Conservation (phyloP, 2,329 filamentous ascomycete species). For the Diaporthe caulivora region DNA sequence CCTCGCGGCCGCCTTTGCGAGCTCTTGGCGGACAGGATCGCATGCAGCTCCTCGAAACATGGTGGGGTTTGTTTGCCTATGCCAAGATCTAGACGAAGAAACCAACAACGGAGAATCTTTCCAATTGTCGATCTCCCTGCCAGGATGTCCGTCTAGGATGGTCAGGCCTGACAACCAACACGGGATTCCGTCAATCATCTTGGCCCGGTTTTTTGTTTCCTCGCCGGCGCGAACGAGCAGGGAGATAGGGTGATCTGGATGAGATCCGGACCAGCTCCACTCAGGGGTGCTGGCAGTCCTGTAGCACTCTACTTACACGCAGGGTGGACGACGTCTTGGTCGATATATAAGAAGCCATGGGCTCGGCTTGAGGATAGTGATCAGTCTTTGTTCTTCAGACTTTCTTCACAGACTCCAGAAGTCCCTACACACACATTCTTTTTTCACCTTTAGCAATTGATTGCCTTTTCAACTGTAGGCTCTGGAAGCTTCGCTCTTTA, state of each 20-base stretch:
- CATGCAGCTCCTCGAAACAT: slow-evolving; percentile 8
- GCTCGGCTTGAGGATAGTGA: background rate
- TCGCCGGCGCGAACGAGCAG: slow-evolving; percentile 15
- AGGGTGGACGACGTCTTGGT: slow-evolving; percentile 10
- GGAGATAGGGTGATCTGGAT: slow-evolving; percentile 16
- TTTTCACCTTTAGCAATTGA: slow-evolving; percentile 11
- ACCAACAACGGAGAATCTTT: slow-evolving; percentile 30
- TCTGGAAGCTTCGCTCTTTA: slow-evolving; percentile 33
- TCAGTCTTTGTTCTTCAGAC: slow-evolving; percentile 18
- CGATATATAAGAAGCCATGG: slow-evolving; percentile 17
- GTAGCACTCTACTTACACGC: background rate
- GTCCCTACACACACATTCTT: slow-evolving; percentile 32
- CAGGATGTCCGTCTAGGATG: slow-evolving; percentile 11
- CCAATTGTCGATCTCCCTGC: slow-evolving; percentile 11
- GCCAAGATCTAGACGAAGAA: slow-evolving; percentile 32
- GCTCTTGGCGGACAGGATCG: slow-evolving; percentile 25
- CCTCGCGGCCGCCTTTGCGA: slow-evolving; percentile 14
- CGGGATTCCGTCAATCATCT: slow-evolving; percentile 22
- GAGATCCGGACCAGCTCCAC: slow-evolving; percentile 21
- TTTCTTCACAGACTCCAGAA: slow-evolving; percentile 26
- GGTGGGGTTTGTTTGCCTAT: slow-evolving; percentile 23
- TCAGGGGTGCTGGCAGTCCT: background rate
- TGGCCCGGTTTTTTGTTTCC: background rate
- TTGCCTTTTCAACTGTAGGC: slow-evolving; percentile 32
- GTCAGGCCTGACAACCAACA: background rate